Conservation (phyloP, 2,329 filamentous ascomycete genomes). For the Alternaria longipes region DNA sequence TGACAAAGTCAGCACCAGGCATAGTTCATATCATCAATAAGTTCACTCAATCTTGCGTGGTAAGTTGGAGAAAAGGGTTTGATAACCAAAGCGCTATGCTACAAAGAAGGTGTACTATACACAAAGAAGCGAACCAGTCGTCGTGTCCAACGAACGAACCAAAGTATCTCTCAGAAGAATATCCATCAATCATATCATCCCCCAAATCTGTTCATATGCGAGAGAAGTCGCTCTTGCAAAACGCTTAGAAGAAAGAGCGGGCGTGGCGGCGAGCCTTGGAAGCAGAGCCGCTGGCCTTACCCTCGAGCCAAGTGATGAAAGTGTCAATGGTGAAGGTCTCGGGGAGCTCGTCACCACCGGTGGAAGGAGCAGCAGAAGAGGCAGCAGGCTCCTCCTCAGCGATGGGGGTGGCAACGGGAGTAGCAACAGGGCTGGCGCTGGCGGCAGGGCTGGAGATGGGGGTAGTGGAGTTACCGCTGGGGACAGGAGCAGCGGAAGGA, state of each 20-base stretch:
- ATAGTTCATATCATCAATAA: too few relatives aligned
- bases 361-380: slow-evolving; percentile 26
- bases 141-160: slow-evolving; percentile 23
- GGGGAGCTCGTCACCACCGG: slow-evolving; percentile 28
- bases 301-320: slow-evolving; percentile 48
- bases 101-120: slow-evolving; percentile 27
- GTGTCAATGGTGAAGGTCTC: slow-evolving; percentile 46
- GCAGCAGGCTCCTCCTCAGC: slow-evolving; percentile 10
- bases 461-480: slow-evolving; percentile 18
- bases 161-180: slow-evolving; percentile 8
- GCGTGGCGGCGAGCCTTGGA: slow-evolving; percentile 42
- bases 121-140: slow-evolving; percentile 27
- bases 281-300: slow-evolving; percentile 28
- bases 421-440: slow-evolving; percentile 8
- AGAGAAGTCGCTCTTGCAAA: neutral
- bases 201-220: neutral
- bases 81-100: slow-evolving; percentile 19
- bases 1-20: neutral
- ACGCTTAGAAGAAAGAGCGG: slow-evolving; percentile 32
- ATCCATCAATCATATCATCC: slow-evolving; percentile 6
- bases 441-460: slow-evolving; percentile 19
- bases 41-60: neutral
- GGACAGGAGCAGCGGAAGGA: slow-evolving; percentile 13
- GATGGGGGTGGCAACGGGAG: slow-evolving; percentile 9
- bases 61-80: neutral